Conservation (phyloP, 306 rosid species). For the Canavalia ensiformis region DNA sequence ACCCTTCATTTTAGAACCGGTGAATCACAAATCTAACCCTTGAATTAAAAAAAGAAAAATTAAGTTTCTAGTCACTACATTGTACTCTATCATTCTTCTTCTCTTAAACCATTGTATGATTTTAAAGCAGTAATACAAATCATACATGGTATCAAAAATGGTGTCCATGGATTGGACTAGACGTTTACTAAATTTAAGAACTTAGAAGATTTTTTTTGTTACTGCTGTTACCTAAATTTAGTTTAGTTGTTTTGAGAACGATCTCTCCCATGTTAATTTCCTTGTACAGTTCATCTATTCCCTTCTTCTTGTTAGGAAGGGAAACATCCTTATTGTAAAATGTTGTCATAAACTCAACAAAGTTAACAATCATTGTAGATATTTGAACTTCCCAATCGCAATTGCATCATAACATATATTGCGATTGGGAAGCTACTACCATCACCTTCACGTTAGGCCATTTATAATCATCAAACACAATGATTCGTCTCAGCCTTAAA, state of each 20-base stretch:
- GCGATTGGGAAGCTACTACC: conserved; percentile 36
- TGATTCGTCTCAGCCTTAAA: neutral
- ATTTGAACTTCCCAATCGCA: conserved; percentile 36
- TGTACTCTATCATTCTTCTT: no score
- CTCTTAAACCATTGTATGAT: neutral
- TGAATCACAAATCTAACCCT: no score
- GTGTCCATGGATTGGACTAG: neutral
- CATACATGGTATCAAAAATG: conserved; percentile 7
- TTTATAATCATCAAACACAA: neutral
- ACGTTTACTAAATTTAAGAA: conserved; percentile 20
- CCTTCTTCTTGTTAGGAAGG: neutral
- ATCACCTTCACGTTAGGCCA: neutral
- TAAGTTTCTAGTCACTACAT: no score
- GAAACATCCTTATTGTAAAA: neutral
- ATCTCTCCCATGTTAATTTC: neutral
- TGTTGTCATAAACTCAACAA: neutral
- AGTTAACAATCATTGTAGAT: neutral
- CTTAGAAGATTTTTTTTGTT: neutral
- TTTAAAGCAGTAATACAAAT: neutral
- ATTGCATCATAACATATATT: neutral
- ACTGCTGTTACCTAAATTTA: conserved; percentile 26
- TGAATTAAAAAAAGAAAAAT: no score
- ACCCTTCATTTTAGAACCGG: no score
- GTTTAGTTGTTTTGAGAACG: conserved; percentile 6
- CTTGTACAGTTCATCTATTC: neutral